phyloP scores from a whole-genome alignment of 2,329 filamentous ascomycete species.

The Trichoderma brevicompactum region DNA sequence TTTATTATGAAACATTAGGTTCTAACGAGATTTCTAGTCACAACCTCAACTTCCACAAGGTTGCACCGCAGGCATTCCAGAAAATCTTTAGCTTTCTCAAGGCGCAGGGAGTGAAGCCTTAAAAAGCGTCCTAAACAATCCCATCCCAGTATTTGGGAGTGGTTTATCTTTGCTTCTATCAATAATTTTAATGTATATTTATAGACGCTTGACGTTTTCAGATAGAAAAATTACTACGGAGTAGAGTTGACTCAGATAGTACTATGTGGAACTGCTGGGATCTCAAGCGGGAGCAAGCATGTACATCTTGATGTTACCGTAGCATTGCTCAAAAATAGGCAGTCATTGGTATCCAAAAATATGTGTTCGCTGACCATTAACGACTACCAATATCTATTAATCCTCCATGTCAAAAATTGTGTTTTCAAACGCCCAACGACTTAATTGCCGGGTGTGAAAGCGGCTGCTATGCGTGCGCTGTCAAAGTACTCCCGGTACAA shows the following conservation, averaged over 20 bases:
- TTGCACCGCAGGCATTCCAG: constrained; percentile 12
- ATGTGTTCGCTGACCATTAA: too few relatives aligned
- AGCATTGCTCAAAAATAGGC: too few relatives aligned
- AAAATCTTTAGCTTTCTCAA: constrained; percentile 18
- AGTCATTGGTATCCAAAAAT: too few relatives aligned
- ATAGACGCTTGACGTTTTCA: too few relatives aligned
- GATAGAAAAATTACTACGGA: too few relatives aligned
- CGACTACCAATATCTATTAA: neutral
- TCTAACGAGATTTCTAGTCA: neutral
- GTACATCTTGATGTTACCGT: too few relatives aligned
- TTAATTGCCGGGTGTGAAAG: neutral
- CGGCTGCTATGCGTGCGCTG: neutral
- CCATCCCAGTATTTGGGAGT: too few relatives aligned
- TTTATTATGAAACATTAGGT: too few relatives aligned
- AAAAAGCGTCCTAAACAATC: neutral
- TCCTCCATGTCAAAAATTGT: neutral
- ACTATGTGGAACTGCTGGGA: too few relatives aligned
- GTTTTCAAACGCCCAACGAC: too few relatives aligned
- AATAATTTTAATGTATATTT: neutral
- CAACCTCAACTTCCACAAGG: constrained; percentile 19
- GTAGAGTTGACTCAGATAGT: too few relatives aligned
- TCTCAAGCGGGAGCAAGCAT: too few relatives aligned
- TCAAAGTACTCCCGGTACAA: constrained; percentile 11
- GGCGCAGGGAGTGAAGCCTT: constrained; percentile 6
- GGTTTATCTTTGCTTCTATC: neutral